Evolutionary conservation across 2,329 filamentous ascomycete genomes (phyloP), one percentile per base, ranked within the genome.

Genomic region (Neopestalotiopsis clavispora): DNA sequence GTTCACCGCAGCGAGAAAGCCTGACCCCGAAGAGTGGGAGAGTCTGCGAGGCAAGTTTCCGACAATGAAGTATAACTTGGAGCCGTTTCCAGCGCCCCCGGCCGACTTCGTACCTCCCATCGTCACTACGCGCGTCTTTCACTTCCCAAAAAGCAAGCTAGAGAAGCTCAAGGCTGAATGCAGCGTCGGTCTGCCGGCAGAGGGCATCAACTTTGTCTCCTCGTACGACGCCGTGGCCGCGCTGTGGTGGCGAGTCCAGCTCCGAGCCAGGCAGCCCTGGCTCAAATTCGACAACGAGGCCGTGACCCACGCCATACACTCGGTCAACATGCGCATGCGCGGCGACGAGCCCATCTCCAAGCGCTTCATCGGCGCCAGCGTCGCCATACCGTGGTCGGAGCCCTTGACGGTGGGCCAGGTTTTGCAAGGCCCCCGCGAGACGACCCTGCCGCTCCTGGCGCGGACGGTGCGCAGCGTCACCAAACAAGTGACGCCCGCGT

Each of bases 171-270:
- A 65, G 63, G 63, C 45, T 12, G 63, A 57, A 10, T 65, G 63
- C 63, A 57, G 45, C 30, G 3, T 10, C 5, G 64, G 49, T 1
- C 30, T 66, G n/a, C 64, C 64, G 6, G 49, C 9, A 45, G 64
- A 45, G 0, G 17, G 45, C 6, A 20, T 52, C 17, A 7, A 20
- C 10, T 65, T 23, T 17, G 10, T 65, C 30, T 65, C 63, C 28
- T 49, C n/a, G 3, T 65, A 65, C 63, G 63, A 65, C 45, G 63
- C 63, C 63, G 63, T 65, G 14, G 63, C 63, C 7, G 63, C 63
- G 17, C 17, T 65, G 30, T 65, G 63, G 63, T 65, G 63, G 63
- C 63, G 63, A 32, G 30, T 38, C 9, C 49, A 56, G 28, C 63
- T 65, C 30, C 63, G 63, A 17, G 28, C 23, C 42, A 20, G 56